These are phyloP conservation scores for Gossypium davidsonii DNA, from an alignment of 441 rosid species.

Conservation along the genomic window DNA sequence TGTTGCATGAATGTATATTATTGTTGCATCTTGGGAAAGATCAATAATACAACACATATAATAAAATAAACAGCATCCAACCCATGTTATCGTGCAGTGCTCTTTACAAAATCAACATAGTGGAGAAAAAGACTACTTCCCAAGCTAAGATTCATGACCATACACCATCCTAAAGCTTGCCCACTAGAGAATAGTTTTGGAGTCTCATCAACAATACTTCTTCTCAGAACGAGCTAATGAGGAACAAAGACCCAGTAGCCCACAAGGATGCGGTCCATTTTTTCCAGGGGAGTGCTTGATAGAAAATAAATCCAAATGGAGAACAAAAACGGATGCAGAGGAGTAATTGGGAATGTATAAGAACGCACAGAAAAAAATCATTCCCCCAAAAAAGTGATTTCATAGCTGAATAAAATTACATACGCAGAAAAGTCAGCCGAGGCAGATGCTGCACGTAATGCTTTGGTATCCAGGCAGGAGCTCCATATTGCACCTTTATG, in stretches of 20 bases:
- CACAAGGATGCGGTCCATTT: not conserved
- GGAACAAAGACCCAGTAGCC: not conserved
- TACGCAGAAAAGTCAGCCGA: constrained; percentile 96
- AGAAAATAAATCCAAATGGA: not conserved
- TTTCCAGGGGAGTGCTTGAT: not conserved
- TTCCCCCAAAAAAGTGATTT: not conserved
- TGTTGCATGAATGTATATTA: not conserved
- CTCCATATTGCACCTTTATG: constrained; percentile 99
- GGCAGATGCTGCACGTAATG: constrained; percentile 84
- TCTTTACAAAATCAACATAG: not conserved
- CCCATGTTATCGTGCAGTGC: not conserved
- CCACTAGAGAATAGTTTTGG: not conserved
- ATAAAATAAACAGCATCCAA: not conserved
- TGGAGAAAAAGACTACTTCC: not conserved
- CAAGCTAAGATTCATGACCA: not conserved
- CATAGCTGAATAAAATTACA: constrained; percentile 15
- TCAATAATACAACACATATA: not conserved
- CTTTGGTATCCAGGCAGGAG: constrained; percentile 78
- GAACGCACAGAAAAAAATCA: not conserved
- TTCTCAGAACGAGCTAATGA: not conserved
- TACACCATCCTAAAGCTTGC: not conserved
- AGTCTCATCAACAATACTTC: not conserved
- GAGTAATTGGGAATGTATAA: not conserved
- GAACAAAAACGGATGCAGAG: not conserved
- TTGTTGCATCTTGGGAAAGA: not conserved